Base-by-base conservation (phyloP, 2,329 filamentous ascomycete genomes). In the Raffaelea arxii region DNA sequence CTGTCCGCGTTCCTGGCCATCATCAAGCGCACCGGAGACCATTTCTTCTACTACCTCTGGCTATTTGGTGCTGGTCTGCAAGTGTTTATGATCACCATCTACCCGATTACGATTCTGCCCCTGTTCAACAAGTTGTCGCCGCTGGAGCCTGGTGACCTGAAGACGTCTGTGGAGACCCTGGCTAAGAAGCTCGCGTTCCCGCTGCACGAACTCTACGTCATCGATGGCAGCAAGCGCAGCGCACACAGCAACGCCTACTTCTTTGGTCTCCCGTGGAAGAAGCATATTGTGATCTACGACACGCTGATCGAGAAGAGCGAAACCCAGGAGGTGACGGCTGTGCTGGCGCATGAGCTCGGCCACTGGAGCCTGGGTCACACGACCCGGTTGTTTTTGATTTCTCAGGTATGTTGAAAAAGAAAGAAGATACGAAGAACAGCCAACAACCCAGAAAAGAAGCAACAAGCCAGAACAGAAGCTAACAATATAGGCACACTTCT, bases 261-360 rank as follows among this genome's bases (percentile, higher is more conserved):
- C 71, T 96, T 94, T 58, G 92, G 92, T 50, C 78, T 98, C 47
- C 92, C 92, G 37, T 98, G 91, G 90, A 96, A 96, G 78, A 97
- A 97, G 78, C 94, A 97, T 72, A 98, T 98, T 71, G 92, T 98
- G 59, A 94, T 98, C 61, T 98, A 95, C 64, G 92, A 98, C 63
- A 98, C 94, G 5, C 70, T 98, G 53, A 89, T 98, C 52, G 91
- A 96, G 67, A 95, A 97, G 78, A 92, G 85, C 63, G 80, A 90
- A 52, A 82, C 86, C 4, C 77, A 92, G 60, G 92, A 98, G 66
- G 90, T 98, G 36, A 87, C 95, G 49, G 91, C 92, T 54, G 90
- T 98, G 45, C 72, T 98, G 46, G 90, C 88, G 30, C 92, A 98
- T 63, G 92, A 98, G 67, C 78, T 98, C 41, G 92, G 92, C 44